Percentiles rank a stretch among this genome's conserved stretches.
phyloP scores from a whole-genome alignment of 164 flowering plant species.

The Magnolia changhungtana region DNA sequence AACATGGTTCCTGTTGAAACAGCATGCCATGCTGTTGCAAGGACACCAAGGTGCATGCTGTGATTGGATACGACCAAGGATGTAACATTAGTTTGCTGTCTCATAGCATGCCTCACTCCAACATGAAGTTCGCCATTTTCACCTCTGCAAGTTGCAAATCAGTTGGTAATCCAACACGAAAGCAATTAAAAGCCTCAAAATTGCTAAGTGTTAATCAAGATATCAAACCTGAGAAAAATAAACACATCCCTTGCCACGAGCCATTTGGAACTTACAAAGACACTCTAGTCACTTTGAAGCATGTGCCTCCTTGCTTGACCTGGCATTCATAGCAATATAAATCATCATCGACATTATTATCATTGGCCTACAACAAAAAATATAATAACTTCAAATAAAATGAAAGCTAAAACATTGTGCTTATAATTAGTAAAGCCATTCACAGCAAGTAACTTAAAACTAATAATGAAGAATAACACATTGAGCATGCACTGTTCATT shows the following conservation, averaged over 20 bases:
- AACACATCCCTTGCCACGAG: conserved; percentile 99
- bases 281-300: conserved; percentile 99
- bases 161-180: not conserved
- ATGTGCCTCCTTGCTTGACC: conserved; percentile 96
- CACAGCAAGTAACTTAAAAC: too few species aligned
- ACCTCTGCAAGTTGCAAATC: conserved; percentile 20
- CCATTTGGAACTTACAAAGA: conserved; percentile 95
- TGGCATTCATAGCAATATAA: conserved; percentile 22
- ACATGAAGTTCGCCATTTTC: conserved; percentile 95
- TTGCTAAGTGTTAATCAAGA: not conserved
- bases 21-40: conserved; percentile 97
- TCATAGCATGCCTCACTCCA: conserved; percentile 96
- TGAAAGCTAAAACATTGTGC: not conserved
- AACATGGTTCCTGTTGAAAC: conserved; percentile 42
- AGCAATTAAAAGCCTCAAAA: not conserved
- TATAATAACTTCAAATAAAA: not conserved
- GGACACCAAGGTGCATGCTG: conserved; percentile 61
- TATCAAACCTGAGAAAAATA: conserved; percentile 78
- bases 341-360: not conserved
- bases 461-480: too few species aligned
- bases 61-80: conserved; percentile 48
- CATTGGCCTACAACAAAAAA: not conserved
- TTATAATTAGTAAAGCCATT: too few species aligned
- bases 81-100: conserved; percentile 84
- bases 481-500: too few species aligned